phyloP scores from a whole-genome alignment of 2,329 filamentous ascomycete genomes.

The Alternaria novae-zelandiae region DNA sequence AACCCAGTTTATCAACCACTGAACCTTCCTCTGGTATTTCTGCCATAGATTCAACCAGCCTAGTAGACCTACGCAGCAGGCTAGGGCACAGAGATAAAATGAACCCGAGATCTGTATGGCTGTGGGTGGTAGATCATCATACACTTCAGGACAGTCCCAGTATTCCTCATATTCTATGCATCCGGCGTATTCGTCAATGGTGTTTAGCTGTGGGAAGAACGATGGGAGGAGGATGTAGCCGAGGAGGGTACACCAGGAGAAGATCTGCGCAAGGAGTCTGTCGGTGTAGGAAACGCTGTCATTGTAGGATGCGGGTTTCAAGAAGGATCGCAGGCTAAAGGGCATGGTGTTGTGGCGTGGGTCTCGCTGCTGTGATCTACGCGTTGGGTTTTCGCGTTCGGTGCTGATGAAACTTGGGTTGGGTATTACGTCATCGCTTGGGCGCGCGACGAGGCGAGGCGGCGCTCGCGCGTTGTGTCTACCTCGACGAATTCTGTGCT shows the following conservation, averaged over 20 bases:
- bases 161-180: slow-evolving; percentile 20
- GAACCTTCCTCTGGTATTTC: slow-evolving; percentile 57
- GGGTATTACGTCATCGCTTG: slow-evolving; percentile 4
- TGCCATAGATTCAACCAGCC: slow-evolving; percentile 56
- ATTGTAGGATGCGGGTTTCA: not conserved
- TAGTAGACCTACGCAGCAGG: slow-evolving; percentile 50
- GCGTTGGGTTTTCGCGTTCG: not conserved
- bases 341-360: slow-evolving; percentile 49
- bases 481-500: not conserved
- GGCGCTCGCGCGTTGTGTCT: not conserved
- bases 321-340: slow-evolving; percentile 43
- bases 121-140: slow-evolving; percentile 32
- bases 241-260: slow-evolving; percentile 57
- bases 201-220: slow-evolving; percentile 54
- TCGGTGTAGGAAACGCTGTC: slow-evolving; percentile 55
- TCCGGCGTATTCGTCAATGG: slow-evolving; percentile 27
- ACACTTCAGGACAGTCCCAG: not conserved
- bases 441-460: not conserved
- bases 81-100: slow-evolving; percentile 53
- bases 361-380: not conserved
- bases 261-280: slow-evolving; percentile 57
- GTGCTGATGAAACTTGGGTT: not conserved
- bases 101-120: slow-evolving; percentile 49
- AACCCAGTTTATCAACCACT: slow-evolving; percentile 62
- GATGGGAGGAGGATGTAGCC: slow-evolving; percentile 62